Conservation (phyloP, 2,329 filamentous ascomycete genomes). For the Tolypocladium endophyticum region DNA sequence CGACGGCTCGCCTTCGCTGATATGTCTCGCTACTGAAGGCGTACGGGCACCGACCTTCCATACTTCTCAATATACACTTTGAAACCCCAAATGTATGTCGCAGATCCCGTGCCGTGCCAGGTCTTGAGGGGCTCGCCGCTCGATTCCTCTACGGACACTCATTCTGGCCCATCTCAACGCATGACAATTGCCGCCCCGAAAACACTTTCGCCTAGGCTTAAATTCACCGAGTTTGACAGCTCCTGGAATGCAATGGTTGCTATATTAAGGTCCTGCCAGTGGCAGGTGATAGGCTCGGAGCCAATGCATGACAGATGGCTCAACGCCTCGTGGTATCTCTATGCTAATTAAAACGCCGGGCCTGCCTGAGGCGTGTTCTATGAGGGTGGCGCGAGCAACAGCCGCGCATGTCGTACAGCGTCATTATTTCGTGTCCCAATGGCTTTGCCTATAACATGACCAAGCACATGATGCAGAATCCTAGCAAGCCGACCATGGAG, state of each 20-base stretch:
- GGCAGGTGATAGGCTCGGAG: background rate
- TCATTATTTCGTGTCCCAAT: constrained; percentile 4
- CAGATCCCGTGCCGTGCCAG: background rate
- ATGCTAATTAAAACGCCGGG: constrained; percentile 5
- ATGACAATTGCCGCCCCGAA: background rate
- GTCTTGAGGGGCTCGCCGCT: background rate
- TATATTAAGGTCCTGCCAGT: constrained; percentile 1
- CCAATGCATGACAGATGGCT: background rate
- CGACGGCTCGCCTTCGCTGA: background rate
- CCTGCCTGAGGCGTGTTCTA: constrained; percentile 4
- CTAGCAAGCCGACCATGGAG: constrained; percentile 23
- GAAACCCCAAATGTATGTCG: background rate
- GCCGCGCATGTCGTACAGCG: constrained; percentile 2
- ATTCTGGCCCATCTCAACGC: background rate
- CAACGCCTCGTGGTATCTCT: constrained; percentile 4
- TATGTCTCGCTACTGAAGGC: background rate
- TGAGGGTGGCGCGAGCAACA: background rate
- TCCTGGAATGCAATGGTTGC: background rate
- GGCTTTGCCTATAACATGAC: constrained; percentile 17
- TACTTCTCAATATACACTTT: background rate
- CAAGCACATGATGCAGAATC: constrained; percentile 25
- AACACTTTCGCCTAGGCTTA: no score
- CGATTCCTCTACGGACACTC: background rate
- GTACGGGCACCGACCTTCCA: background rate
- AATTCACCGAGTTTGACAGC: background rate